These are phyloP conservation scores for Articulospora tetracladia DNA, from an alignment of 495 filamentous ascomycete genomes.

Conservation along the genomic window DNA sequence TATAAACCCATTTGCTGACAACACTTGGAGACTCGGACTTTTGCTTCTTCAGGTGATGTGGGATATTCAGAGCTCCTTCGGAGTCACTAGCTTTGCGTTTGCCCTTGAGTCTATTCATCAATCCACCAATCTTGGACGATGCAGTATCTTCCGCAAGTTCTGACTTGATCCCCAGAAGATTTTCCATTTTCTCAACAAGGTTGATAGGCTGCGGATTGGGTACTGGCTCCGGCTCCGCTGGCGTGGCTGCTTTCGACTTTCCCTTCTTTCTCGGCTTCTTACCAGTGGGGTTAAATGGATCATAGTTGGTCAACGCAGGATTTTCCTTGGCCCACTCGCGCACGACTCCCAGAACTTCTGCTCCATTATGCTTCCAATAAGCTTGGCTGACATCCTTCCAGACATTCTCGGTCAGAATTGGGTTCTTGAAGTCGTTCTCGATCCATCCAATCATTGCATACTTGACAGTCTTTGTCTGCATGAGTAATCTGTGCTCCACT, in stretches of 20 bases:
- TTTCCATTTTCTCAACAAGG: conserved; percentile 8
- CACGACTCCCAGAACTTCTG: conserved; percentile 6
- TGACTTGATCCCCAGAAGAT: conserved; percentile 3
- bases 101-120: neutral
- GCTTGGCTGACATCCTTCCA: conserved; percentile 15
- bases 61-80: neutral
- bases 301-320: neutral
- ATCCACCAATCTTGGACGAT: neutral
- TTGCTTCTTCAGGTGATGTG: conserved; percentile 9
- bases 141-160: neutral
- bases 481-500: conserved; percentile 32
- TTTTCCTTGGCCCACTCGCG: conserved; percentile 13
- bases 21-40: neutral
- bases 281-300: neutral
- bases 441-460: conserved; percentile 47
- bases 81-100: conserved; percentile 6
- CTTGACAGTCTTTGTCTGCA: conserved; percentile 36
- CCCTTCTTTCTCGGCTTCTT: conserved; percentile 3
- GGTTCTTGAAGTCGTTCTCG: conserved; percentile 2
- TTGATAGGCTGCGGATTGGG: neutral
- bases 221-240: neutral
- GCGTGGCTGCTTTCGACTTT: neutral
- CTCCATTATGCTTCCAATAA: conserved; percentile 17
- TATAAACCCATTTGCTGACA: conserved; percentile 10
- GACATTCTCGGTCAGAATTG: neutral